Conservation (phyloP, 2,329 filamentous ascomycete genomes). For the Penicillium sp. region DNA sequence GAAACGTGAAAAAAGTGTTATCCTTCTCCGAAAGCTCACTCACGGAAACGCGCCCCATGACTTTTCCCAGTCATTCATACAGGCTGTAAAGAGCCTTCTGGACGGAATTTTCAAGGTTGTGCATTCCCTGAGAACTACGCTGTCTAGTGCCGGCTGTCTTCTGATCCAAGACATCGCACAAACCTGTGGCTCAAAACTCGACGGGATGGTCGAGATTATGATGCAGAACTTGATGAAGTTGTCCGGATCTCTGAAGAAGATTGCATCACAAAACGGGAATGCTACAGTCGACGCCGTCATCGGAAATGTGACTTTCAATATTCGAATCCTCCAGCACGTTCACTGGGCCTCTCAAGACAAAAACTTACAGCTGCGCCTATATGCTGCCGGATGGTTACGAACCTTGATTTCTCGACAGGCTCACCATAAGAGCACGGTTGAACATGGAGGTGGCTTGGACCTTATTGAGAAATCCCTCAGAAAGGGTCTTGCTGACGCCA, state of each 20-base stretch:
- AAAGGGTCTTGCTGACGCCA: conserved; percentile 85
- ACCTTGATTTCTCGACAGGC: conserved; percentile 78
- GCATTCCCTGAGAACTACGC: conserved; percentile 82
- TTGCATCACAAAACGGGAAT: conserved; percentile 83
- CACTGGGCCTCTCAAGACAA: conserved; percentile 86
- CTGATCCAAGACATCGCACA: conserved; percentile 83
- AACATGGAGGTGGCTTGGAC: conserved; percentile 82
- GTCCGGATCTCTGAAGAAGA: conserved; percentile 88
- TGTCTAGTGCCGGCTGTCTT: conserved; percentile 83
- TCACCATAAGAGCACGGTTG: conserved; percentile 76
- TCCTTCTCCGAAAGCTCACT: conserved; percentile 75
- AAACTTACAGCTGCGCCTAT: conserved; percentile 83
- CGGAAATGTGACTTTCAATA: conserved; percentile 76
- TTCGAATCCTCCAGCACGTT: conserved; percentile 83
- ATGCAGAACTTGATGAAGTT: conserved; percentile 90
- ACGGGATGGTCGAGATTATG: conserved; percentile 86
- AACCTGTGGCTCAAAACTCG: conserved; percentile 75
- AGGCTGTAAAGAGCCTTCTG: conserved; percentile 71
- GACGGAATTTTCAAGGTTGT: conserved; percentile 88
- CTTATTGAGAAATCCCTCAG: conserved; percentile 85
- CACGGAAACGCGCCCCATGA: conserved; percentile 83
- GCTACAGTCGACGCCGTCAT: conserved; percentile 79
- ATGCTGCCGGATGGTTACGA: conserved; percentile 80
- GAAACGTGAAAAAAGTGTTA: conserved; percentile 78
- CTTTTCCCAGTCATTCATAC: conserved; percentile 72